A percentile compares a stretch with the other conserved stretches of the same genome.
phyloP scores from a whole-genome alignment of 1,284 basidiomycete species.

The Moniliophthora roreri region DNA sequence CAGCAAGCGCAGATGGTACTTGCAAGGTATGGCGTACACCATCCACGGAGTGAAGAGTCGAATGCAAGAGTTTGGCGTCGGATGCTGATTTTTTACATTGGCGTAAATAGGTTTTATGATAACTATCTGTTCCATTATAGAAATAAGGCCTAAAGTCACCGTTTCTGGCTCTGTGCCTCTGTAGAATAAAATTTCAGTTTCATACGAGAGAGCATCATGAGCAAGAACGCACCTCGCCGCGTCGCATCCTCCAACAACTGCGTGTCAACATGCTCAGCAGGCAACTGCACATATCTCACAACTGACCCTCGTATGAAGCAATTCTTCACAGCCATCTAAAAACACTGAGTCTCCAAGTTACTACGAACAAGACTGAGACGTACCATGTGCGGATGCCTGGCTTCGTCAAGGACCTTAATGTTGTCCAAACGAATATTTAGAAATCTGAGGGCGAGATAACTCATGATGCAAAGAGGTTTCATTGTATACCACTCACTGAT shows the following conservation, averaged over 20 bases:
- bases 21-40: constrained; percentile 77
- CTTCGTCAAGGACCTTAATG: constrained; percentile 91
- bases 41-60: constrained; percentile 10
- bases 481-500: constrained; percentile 71
- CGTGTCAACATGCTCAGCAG: constrained; percentile 92
- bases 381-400: constrained; percentile 97
- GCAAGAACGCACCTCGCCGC: constrained; percentile 71
- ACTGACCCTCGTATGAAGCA: constrained; percentile 99
- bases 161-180: no score
- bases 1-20: constrained; percentile 84
- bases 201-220: no score
- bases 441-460: constrained; percentile 61
- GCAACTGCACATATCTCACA: constrained; percentile 95
- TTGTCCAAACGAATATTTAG: constrained; percentile 96
- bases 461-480: constrained; percentile 2
- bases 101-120: no score
- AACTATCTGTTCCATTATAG: no score
- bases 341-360: constrained; percentile 6
- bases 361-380: constrained; percentile 22
- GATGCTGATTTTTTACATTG: no score
- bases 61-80: no score
- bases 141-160: neutral
- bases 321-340: constrained; percentile 97
- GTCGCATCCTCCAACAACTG: constrained; percentile 97
- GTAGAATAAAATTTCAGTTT: no score